These are phyloP conservation scores for Geranomyces michiganensis DNA, from an alignment of 192 early-diverging fungal genomes.

Conservation along the genomic window DNA sequence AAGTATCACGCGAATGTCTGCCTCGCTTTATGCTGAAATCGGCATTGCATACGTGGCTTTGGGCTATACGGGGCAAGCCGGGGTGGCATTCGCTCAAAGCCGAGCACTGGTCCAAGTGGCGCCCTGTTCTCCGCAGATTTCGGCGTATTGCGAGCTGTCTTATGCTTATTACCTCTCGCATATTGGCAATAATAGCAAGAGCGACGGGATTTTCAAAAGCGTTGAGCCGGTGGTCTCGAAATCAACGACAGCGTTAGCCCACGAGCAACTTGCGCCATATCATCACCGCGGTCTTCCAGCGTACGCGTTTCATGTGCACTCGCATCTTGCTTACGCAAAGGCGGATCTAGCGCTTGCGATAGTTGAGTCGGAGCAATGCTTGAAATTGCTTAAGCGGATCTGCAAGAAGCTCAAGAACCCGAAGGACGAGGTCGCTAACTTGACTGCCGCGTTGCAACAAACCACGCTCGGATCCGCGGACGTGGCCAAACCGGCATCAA, in stretches of 20 bases:
- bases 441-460: conserved; percentile 1
- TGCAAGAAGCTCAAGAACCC: not conserved
- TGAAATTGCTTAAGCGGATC: not conserved
- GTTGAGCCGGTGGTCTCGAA: conserved; percentile 22
- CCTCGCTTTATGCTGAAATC: conserved; percentile 52
- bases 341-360: conserved; percentile 1
- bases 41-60: conserved; percentile 60
- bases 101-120: conserved; percentile 44
- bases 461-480: not conserved
- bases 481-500: not conserved
- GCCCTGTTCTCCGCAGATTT: conserved; percentile 28
- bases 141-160: conserved; percentile 48
- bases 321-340: conserved; percentile 11
- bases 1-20: conserved; percentile 41
- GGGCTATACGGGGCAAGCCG: conserved; percentile 78
- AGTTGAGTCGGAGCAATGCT: not conserved
- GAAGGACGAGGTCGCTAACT: not conserved
- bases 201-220: conserved; percentile 26
- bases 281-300: conserved; percentile 4
- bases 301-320: conserved; percentile 12
- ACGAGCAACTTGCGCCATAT: conserved; percentile 39
- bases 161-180: conserved; percentile 61
- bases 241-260: conserved; percentile 24
- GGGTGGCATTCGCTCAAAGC: conserved; percentile 55
- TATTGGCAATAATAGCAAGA: conserved; percentile 64